A percentile compares a stretch with the other conserved stretches of the same genome.
phyloP scores from a whole-genome alignment of 2,329 filamentous ascomycete species.

The Fusarium xyrophilum region DNA sequence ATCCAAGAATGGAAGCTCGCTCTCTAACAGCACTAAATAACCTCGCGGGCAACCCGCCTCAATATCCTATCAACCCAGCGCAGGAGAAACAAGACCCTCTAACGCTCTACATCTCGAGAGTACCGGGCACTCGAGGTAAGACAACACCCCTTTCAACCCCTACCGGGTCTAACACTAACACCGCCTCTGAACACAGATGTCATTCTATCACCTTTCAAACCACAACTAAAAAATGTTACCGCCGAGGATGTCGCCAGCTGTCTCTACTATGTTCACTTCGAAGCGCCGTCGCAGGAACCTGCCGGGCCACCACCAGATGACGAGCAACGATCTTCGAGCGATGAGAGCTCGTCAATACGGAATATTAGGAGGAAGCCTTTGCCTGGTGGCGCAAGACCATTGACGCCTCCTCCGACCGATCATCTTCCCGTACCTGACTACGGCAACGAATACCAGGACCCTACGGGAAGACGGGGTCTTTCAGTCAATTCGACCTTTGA shows the following conservation, averaged over 20 bases:
- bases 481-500: constrained; percentile 36
- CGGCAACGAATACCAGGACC: constrained; percentile 18
- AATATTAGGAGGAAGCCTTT: constrained; percentile 63
- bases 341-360: constrained; percentile 51
- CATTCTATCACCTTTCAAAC: constrained; percentile 90
- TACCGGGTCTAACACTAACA: constrained; percentile 25
- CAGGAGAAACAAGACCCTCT: constrained; percentile 73
- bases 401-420: constrained; percentile 38
- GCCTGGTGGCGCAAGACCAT: constrained; percentile 45
- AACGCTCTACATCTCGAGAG: constrained; percentile 88
- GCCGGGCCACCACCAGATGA: constrained; percentile 41
- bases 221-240: constrained; percentile 86
- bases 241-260: constrained; percentile 85
- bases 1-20: constrained; percentile 71
- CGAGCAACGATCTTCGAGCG: constrained; percentile 51
- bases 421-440: constrained; percentile 26
- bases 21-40: constrained; percentile 81
- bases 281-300: constrained; percentile 60
- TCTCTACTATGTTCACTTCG: constrained; percentile 88
- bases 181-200: constrained; percentile 68
- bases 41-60: constrained; percentile 85
- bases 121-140: constrained; percentile 87
- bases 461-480: constrained; percentile 22
- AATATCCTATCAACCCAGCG: constrained; percentile 80
- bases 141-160: constrained; percentile 15